These are phyloP conservation scores for Lactarius hatsudake DNA, from an alignment of 768 basidiomycete species.

Conservation along the genomic window DNA sequence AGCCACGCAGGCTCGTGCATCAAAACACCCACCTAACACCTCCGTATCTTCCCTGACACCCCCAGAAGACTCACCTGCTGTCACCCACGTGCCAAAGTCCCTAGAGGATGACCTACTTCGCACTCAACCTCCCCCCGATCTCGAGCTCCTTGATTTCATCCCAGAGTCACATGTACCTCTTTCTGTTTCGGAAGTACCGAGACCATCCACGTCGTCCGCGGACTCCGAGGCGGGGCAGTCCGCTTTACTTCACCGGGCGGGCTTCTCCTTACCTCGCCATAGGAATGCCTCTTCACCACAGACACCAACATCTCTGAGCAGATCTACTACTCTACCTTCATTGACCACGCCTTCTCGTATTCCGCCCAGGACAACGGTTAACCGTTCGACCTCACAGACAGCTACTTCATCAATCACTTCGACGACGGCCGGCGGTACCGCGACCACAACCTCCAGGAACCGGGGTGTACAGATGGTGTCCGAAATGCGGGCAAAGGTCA, in stretches of 20 bases:
- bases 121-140: constrained; percentile 57
- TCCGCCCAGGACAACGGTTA: constrained; percentile 44
- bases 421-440: constrained; percentile 32
- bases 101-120: constrained; percentile 58
- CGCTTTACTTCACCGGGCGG: constrained; percentile 49
- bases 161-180: constrained; percentile 32
- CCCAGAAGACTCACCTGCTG: constrained; percentile 36
- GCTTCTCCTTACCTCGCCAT: constrained; percentile 42
- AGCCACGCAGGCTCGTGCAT: constrained; percentile 37
- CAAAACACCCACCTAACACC: constrained; percentile 23
- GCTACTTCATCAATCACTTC: constrained; percentile 37
- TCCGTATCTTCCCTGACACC: constrained; percentile 31
- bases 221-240: constrained; percentile 42
- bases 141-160: constrained; percentile 57
- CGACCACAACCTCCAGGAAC: constrained; percentile 57
- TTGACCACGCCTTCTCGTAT: constrained; percentile 45
- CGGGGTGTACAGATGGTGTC: constrained; percentile 91
- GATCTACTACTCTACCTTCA: constrained; percentile 53
- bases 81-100: constrained; percentile 29
- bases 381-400: constrained; percentile 32
- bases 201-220: constrained; percentile 23
- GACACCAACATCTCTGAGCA: constrained; percentile 47
- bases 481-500: constrained; percentile 84
- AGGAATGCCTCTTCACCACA: constrained; percentile 41
- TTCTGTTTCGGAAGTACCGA: constrained; percentile 15